Percentiles rank a stretch among this genome's conserved stretches.
Evolutionary conservation across 805 yeast genomes (phyloP).

Genomic region (Suhomyces xylopsoci): DNA sequence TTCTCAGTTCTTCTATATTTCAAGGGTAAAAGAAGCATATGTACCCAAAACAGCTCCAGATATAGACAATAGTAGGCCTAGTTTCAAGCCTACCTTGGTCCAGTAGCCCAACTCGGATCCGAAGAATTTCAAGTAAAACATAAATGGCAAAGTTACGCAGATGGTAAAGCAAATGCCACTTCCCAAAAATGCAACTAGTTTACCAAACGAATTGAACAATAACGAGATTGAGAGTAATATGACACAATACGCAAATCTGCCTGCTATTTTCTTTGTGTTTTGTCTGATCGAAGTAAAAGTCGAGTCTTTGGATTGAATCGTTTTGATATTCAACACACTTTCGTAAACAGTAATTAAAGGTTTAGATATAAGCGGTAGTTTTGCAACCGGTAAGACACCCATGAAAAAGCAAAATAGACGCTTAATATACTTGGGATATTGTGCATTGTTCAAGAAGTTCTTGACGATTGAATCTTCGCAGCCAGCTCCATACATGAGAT

Average conservation of each 20-base stretch:
- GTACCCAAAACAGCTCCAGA: slow-evolving; percentile 59
- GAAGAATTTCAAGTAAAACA: slow-evolving; percentile 64
- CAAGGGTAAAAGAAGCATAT: slow-evolving; percentile 33
- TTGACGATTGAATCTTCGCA: slow-evolving; percentile 54
- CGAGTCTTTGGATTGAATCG: slow-evolving; percentile 1
- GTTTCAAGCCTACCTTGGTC: slow-evolving; percentile 39
- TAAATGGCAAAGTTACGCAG: slow-evolving; percentile 74
- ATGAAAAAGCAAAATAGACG: slow-evolving; percentile 60
- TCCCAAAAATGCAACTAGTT: slow-evolving; percentile 77
- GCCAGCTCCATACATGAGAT: slow-evolving; percentile 52
- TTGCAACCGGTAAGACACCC: slow-evolving; percentile 82
- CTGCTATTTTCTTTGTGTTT: slow-evolving; percentile 16
- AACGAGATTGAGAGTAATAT: slow-evolving; percentile 59
- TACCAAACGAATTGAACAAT: slow-evolving; percentile 74
- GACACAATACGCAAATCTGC: slow-evolving; percentile 47
- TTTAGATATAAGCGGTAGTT: slow-evolving; percentile 77
- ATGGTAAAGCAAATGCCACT: slow-evolving; percentile 75
- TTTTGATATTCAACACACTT: slow-evolving; percentile 4
- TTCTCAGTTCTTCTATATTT: slow-evolving; percentile 1
- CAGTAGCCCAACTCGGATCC: slow-evolving; percentile 35
- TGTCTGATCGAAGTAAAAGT: not conserved
- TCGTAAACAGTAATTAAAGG: slow-evolving; percentile 78
- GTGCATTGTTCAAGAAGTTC: slow-evolving; percentile 42
- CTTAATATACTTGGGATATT: slow-evolving; percentile 48
- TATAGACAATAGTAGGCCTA: slow-evolving; percentile 45